Conservation (phyloP, 2,329 filamentous ascomycete species). For the Pseudopithomyces chartarum region DNA sequence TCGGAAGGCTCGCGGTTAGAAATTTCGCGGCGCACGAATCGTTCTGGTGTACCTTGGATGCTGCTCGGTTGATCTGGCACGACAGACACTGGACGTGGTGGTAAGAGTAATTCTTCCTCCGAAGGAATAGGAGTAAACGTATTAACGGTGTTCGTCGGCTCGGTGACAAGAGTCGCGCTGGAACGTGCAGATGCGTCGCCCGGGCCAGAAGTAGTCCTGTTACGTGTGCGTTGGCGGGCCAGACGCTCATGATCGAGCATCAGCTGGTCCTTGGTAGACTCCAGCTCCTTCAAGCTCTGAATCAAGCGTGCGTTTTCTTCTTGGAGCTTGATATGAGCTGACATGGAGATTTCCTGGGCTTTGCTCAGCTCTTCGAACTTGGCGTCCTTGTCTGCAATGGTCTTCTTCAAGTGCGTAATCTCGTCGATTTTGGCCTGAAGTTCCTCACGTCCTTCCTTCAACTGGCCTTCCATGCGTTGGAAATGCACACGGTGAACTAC, state of each 20-base stretch:
- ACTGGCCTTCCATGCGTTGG: conserved; percentile 38
- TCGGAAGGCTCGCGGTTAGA: conserved; percentile 21
- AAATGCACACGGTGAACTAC: conserved; percentile 41
- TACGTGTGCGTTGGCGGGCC: conserved; percentile 26
- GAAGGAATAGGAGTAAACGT: not conserved
- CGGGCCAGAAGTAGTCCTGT: conserved; percentile 23
- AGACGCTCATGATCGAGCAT: conserved; percentile 40
- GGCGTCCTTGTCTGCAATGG: conserved; percentile 21
- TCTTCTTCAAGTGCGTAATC: conserved; percentile 21
- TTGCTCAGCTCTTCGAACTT: conserved; percentile 25
- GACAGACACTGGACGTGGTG: conserved; percentile 12
- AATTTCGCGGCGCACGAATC: conserved; percentile 17
- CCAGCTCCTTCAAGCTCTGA: conserved; percentile 26
- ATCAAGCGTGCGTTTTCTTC: conserved; percentile 35
- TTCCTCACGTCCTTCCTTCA: conserved; percentile 30
- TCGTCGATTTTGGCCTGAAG: conserved; percentile 29
- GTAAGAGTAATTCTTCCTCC: conserved; percentile 14
- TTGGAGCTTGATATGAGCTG: conserved; percentile 24
- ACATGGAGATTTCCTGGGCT: conserved; percentile 21
- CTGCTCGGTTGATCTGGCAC: conserved; percentile 9
- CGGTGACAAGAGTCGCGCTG: conserved; percentile 37
- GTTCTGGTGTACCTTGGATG: conserved; percentile 25
- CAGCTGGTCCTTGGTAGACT: conserved; percentile 35
- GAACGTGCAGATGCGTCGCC: conserved; percentile 36
- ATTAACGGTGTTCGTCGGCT: conserved; percentile 11